Percentiles rank a stretch among this genome's conserved stretches.
Evolutionary conservation across 768 basidiomycete species (phyloP).

Genomic region (Tulasnella sp.): DNA sequence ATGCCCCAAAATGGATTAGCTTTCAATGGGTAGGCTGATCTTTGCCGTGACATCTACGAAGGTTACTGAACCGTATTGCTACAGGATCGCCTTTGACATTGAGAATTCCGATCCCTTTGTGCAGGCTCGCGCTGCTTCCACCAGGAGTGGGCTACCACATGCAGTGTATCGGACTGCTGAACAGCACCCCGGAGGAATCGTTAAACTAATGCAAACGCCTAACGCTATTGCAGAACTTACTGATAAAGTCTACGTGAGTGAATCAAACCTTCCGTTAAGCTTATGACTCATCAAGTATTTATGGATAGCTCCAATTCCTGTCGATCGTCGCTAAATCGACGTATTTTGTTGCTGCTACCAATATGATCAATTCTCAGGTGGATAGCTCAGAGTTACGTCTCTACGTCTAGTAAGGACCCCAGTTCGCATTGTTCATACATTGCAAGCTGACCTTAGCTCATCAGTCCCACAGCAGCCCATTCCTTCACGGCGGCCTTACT

Average conservation of each 20-base stretch:
- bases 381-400: conserved; percentile 7
- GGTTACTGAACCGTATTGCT: too few relatives aligned
- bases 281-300: too few relatives aligned
- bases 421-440: not conserved
- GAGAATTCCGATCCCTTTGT: not conserved
- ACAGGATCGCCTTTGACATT: not conserved
- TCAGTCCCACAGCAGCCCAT: conserved; percentile 3
- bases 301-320: conserved; percentile 12
- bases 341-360: conserved; percentile 3
- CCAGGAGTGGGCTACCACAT: not conserved
- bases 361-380: conserved; percentile 1
- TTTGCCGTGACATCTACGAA: too few relatives aligned
- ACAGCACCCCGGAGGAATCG: conserved; percentile 3
- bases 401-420: conserved; percentile 9
- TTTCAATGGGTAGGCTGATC: conserved; percentile 1
- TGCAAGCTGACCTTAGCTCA: too few relatives aligned
- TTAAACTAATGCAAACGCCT: too few relatives aligned
- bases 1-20: conserved; percentile 4
- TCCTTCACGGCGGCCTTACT: conserved; percentile 1
- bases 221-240: too few relatives aligned
- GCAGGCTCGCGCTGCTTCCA: not conserved
- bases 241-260: too few relatives aligned
- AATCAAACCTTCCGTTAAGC: too few relatives aligned
- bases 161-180: conserved; percentile 6
- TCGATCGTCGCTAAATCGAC: conserved; percentile 6